These are phyloP conservation scores for Tardiomyces depauwii DNA, from an alignment of 1,139 yeast genomes.

Conservation along the genomic window DNA sequence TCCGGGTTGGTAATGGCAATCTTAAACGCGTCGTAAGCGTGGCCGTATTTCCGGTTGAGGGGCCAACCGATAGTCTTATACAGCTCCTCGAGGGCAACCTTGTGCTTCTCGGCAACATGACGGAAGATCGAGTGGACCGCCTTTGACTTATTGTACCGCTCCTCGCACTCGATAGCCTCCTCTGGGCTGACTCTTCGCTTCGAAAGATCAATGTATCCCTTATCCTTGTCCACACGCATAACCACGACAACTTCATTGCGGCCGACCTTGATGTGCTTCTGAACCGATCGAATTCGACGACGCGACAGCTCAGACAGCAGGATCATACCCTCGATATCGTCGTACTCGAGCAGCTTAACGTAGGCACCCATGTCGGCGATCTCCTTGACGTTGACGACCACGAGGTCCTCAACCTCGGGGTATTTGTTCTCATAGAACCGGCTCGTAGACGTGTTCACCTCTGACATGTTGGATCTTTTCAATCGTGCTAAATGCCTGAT, in stretches of 20 bases:
- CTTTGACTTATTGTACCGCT: slow-evolving; percentile 91
- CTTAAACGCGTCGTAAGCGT: slow-evolving; percentile 95
- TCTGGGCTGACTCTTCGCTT: slow-evolving; percentile 98
- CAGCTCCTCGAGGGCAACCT: slow-evolving; percentile 71
- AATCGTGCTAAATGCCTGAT: too few species aligned
- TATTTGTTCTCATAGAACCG: slow-evolving; percentile 96
- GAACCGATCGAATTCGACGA: slow-evolving; percentile 97
- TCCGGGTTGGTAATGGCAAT: slow-evolving; percentile 84
- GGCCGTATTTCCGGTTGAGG: slow-evolving; percentile 87
- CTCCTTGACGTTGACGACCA: slow-evolving; percentile 97
- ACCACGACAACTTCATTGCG: slow-evolving; percentile 98
- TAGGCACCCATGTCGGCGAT: slow-evolving; percentile 98
- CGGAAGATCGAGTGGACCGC: slow-evolving; percentile 96
- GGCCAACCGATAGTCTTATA: slow-evolving; percentile 97
- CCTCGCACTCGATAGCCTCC: slow-evolving; percentile 96
- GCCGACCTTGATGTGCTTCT: slow-evolving; percentile 94
- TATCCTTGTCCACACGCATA: slow-evolving; percentile 97
- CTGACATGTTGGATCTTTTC: slow-evolving; percentile 9
- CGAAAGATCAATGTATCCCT: slow-evolving; percentile 94
- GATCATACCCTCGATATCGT: slow-evolving; percentile 98
- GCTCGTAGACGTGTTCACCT: slow-evolving; percentile 67
- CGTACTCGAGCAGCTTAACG: slow-evolving; percentile 90
- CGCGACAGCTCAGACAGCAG: slow-evolving; percentile 90
- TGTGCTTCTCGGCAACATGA: slow-evolving; percentile 96
- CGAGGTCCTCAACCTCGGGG: slow-evolving; percentile 98